Evolutionary conservation across 176 grass and related monocot species (phyloP).

Genomic region (Phoenix dactylifera): DNA sequence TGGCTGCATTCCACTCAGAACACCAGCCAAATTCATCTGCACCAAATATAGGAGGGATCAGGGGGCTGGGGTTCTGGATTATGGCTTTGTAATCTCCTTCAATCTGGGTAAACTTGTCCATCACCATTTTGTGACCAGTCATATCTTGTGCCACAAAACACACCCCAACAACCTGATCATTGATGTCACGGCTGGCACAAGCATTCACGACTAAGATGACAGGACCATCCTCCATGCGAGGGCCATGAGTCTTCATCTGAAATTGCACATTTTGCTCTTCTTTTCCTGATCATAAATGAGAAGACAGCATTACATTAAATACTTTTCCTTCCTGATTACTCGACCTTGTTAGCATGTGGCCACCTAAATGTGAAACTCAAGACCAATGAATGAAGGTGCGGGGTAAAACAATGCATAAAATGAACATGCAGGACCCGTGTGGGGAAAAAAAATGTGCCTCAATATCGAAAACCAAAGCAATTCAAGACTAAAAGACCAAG

Average conservation of each 20-base stretch:
- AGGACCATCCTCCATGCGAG: slow-evolving; percentile 40
- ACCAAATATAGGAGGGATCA: slow-evolving; percentile 94
- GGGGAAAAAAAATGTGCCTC: neutral
- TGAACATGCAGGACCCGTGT: too few species aligned
- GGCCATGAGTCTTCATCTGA: slow-evolving; percentile 77
- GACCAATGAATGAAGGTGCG: too few species aligned
- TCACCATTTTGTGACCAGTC: slow-evolving; percentile 83
- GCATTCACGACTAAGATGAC: slow-evolving; percentile 84
- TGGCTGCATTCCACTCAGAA: slow-evolving; percentile 87
- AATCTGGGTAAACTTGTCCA: slow-evolving; percentile 81
- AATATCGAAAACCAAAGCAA: neutral
- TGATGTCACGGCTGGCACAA: slow-evolving; percentile 70
- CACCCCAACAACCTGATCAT: slow-evolving; percentile 68
- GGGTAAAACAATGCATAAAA: too few species aligned
- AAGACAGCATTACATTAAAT: too few species aligned
- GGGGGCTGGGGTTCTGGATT: slow-evolving; percentile 64
- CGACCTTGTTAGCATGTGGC: too few species aligned
- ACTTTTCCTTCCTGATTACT: too few species aligned
- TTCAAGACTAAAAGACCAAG: neutral
- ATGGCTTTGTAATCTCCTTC: slow-evolving; percentile 95
- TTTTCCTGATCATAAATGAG: slow-evolving; percentile 31
- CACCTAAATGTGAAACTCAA: too few species aligned
- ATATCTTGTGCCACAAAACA: slow-evolving; percentile 98
- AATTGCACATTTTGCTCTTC: slow-evolving; percentile 88
- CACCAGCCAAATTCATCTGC: slow-evolving; percentile 92